Evolutionary conservation across 495 filamentous ascomycete genomes (phyloP).

Genomic region (Hypoxylon lenormandii): DNA sequence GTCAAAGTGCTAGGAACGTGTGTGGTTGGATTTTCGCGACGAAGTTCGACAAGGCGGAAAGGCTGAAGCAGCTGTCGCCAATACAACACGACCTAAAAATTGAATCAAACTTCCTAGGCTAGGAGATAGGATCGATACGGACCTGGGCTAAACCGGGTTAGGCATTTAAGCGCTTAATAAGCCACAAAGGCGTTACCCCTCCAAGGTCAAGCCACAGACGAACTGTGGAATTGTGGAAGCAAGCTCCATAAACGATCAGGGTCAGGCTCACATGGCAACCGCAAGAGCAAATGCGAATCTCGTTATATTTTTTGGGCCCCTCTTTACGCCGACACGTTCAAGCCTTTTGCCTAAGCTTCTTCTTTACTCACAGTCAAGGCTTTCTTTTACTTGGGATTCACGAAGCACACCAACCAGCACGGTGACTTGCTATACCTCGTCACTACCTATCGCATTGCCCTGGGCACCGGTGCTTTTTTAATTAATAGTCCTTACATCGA

Average conservation of each 20-base stretch:
- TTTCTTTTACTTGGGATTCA: too few relatives aligned
- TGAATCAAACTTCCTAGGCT: too few relatives aligned
- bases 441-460: too few relatives aligned
- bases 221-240: not conserved
- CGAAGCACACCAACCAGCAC: too few relatives aligned
- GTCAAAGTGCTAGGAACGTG: constrained; percentile 1
- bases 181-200: constrained; percentile 30
- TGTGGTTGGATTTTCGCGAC: constrained; percentile 18
- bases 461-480: not conserved
- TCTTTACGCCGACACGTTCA: constrained; percentile 42
- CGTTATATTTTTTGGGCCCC: constrained; percentile 43
- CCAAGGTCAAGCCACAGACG: constrained; percentile 41
- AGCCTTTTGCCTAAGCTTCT: constrained; percentile 18
- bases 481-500: constrained; percentile 12
- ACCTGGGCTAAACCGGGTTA: not conserved
- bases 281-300: constrained; percentile 35
- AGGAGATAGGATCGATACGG: not conserved
- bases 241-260: constrained; percentile 29
- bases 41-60: constrained; percentile 42
- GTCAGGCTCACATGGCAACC: constrained; percentile 50
- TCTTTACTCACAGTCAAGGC: not conserved
- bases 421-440: too few relatives aligned
- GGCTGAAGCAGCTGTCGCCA: constrained; percentile 28
- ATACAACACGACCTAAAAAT: constrained; percentile 5
- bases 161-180: not conserved